Evolutionary conservation across 2,329 filamentous ascomycete species (phyloP), one percentile per base, ranked within the genome.

Genomic region (Aspergillus cejpii): DNA sequence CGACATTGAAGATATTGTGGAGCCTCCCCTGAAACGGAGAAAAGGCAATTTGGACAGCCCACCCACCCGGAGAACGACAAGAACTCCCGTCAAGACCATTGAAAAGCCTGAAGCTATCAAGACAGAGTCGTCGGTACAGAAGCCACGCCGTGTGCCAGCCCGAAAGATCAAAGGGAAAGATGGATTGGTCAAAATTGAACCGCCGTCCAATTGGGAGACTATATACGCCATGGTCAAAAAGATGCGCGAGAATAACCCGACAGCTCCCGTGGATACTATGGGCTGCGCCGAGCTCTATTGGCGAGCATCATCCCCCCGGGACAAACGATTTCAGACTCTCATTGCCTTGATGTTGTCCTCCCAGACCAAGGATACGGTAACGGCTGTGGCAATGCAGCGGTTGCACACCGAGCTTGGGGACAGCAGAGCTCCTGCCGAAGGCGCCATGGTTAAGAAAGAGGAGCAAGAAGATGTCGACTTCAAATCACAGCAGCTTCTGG

Each of bases 251-350:
- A 78, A 72, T 67, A 85, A 77, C 29, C 67, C 77, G 4, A 72
- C 68, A 0, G 92, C 92, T 1, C 86, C 91, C 0, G 92, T 98
- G 8, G 92, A 98, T 65, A 97, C 91, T 0, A 96, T 97, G 90
- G 92, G 92, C 8, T 98, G 92, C 67, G 89, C 69, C 19, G 65
- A 73, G 37, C 56, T 73, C 6, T 66, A 69, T 51, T 72, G 67
- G 67, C 64, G 61, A 5, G 59, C 59, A 0, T 71, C 70, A 1
- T 63, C 64, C 14, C 68, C 68, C 1, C 65, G 72, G 43, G 78
- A 84, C 60, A 81, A 81, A 62, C 79, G 90, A 5, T 90, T 94
- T 57, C 90, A 96, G 60, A 94, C 87, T 2, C 78, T 96, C 23
- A 76, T 94, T 29, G 80, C 89, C 11, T 74, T 96, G 50, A 95